These are phyloP conservation scores for Cyclostephanos invisitatus DNA, from an alignment of 108 stramenopile genomes.

Conservation along the genomic window DNA sequence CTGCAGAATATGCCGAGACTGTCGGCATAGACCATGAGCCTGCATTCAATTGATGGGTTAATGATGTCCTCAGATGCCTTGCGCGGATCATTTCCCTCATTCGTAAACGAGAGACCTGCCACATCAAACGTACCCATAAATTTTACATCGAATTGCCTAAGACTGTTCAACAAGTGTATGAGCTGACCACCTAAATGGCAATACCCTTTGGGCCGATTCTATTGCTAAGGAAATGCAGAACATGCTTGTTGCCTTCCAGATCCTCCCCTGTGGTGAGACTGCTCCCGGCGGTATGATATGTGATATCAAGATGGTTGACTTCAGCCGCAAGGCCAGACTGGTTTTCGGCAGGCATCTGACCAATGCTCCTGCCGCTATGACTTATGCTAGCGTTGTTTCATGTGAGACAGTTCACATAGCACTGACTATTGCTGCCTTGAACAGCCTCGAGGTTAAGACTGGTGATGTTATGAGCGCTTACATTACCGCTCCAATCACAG, in stretches of 20 bases:
- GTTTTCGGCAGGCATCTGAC: conserved; percentile 54
- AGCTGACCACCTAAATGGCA: conserved; percentile 37
- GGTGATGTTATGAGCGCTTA: conserved; percentile 21
- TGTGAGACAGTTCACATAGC: conserved; percentile 53
- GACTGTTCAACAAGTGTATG: conserved; percentile 35
- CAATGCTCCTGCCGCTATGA: conserved; percentile 36
- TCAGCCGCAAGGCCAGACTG: background rate
- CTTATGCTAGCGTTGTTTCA: conserved; percentile 4
- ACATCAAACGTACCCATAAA: conserved; percentile 27
- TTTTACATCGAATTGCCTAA: conserved; percentile 23
- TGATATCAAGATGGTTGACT: no score
- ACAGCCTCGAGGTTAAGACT: conserved; percentile 19
- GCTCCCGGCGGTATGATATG: conserved; percentile 23
- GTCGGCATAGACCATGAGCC: no score
- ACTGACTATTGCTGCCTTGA: conserved; percentile 53
- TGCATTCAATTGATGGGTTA: background rate
- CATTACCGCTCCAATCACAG: no score
- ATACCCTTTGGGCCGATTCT: conserved; percentile 40
- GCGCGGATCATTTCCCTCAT: background rate
- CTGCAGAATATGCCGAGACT: no score
- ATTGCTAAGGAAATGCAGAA: conserved; percentile 51
- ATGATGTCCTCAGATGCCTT: background rate
- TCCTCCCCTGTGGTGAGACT: conserved; percentile 51
- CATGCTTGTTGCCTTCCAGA: no score
- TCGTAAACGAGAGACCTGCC: background rate